These are phyloP conservation scores for Clonostachys solani DNA, from an alignment of 2,329 filamentous ascomycete species.

Conservation along the genomic window DNA sequence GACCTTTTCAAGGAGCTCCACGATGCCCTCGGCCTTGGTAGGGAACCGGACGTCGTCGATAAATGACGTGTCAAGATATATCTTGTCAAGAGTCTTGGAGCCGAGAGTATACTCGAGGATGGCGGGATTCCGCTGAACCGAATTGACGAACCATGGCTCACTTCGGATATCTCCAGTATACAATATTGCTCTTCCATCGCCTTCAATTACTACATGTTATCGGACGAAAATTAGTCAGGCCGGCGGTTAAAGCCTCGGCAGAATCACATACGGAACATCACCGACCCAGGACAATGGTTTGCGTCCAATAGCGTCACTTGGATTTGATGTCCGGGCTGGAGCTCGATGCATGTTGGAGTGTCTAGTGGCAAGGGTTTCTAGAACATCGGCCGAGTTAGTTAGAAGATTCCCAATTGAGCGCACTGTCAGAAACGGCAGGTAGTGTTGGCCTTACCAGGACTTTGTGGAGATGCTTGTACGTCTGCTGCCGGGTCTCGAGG, in stretches of 20 bases:
- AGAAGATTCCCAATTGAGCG: background rate
- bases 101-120: conserved; percentile 71
- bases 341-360: conserved; percentile 72
- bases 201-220: conserved; percentile 61
- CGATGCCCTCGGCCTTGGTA: conserved; percentile 69
- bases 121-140: conserved; percentile 64
- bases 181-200: conserved; percentile 64
- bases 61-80: conserved; percentile 90
- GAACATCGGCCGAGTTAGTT: background rate
- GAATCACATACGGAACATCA: conserved; percentile 69
- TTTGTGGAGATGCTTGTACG: conserved; percentile 71
- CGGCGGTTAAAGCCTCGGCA: background rate
- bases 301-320: conserved; percentile 84
- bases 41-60: conserved; percentile 40
- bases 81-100: conserved; percentile 65
- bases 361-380: conserved; percentile 78
- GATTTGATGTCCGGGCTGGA: conserved; percentile 64
- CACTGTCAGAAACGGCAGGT: background rate
- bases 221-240: background rate
- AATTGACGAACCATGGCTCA: conserved; percentile 81
- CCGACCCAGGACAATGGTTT: conserved; percentile 85
- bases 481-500: conserved; percentile 67
- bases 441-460: conserved; percentile 47
- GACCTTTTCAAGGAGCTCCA: conserved; percentile 68
- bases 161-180: conserved; percentile 89